Conservation (phyloP, 495 filamentous ascomycete species). For the Daldinia grandis region DNA sequence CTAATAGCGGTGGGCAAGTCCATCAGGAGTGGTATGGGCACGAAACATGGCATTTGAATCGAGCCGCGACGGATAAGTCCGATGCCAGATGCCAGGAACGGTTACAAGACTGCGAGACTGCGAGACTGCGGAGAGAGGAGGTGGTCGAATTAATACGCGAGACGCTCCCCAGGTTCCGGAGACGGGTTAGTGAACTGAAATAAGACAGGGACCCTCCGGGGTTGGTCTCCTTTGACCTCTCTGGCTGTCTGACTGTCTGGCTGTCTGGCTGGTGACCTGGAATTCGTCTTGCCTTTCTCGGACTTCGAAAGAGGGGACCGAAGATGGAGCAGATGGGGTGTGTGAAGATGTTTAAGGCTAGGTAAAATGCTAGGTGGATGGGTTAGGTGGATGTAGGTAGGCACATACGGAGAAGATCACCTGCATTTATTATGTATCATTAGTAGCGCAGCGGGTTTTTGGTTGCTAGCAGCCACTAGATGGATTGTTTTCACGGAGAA, state of each 20-base stretch:
- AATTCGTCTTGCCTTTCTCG: conserved; percentile 34
- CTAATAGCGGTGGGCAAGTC: conserved; percentile 31
- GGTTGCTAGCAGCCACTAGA: background rate
- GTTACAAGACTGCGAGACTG: conserved; percentile 1
- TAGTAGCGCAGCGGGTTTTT: conserved; percentile 23
- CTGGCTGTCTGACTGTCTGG: no score
- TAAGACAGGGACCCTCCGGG: conserved; percentile 5
- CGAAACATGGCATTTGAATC: conserved; percentile 36
- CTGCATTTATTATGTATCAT: conserved; percentile 29
- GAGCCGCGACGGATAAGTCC: conserved; percentile 22
- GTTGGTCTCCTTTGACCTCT: background rate
- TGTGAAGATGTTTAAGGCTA: conserved; percentile 24
- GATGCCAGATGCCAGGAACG: conserved; percentile 16
- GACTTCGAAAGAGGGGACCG: conserved; percentile 27
- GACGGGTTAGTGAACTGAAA: conserved; percentile 15
- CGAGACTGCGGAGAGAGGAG: conserved; percentile 11
- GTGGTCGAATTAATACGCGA: conserved; percentile 25
- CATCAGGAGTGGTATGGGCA: conserved; percentile 27
- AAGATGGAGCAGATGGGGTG: conserved; percentile 17
- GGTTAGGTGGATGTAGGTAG: conserved; percentile 18
- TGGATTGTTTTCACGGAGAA: background rate
- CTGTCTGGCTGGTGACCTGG: conserved; percentile 9
- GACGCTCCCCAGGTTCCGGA: conserved; percentile 20
- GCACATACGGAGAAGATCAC: conserved; percentile 39
- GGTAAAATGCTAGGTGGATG: background rate